phyloP scores from a whole-genome alignment of 257 asterid species.

The Nyctanthes arbortristis region DNA sequence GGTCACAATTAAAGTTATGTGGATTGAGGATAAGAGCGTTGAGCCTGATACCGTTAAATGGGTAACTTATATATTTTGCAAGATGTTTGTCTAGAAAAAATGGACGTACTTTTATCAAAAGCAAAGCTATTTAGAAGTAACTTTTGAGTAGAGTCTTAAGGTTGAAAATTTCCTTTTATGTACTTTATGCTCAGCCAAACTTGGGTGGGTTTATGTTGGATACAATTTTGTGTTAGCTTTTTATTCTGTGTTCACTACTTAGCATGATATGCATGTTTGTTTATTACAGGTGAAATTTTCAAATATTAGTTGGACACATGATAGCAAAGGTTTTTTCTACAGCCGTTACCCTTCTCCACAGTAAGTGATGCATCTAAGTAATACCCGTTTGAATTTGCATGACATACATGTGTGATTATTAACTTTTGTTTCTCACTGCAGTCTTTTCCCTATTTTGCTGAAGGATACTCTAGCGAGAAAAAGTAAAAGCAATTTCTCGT shows the following conservation, averaged over 20 bases:
- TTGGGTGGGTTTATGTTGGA: not conserved
- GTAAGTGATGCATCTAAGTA: constrained; percentile 42
- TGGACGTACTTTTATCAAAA: not conserved
- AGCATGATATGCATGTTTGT: constrained; percentile 9
- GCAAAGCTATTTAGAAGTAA: not conserved
- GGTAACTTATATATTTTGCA: constrained; percentile 40
- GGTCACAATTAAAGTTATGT: constrained; percentile 81
- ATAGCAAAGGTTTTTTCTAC: constrained; percentile 87
- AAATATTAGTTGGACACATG: constrained; percentile 77
- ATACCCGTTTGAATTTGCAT: not conserved
- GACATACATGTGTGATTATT: not conserved
- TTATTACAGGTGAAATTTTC: constrained; percentile 78
- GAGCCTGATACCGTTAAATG: constrained; percentile 78
- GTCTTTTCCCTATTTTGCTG: not conserved
- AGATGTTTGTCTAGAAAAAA: not conserved
- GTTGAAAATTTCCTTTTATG: not conserved
- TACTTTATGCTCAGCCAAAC: not conserved
- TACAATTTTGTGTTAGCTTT: not conserved
- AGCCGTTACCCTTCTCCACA: constrained; percentile 87
- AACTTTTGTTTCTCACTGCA: not conserved
- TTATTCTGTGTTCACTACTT: not conserved
- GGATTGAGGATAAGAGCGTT: constrained; percentile 55
- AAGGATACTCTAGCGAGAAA: constrained; percentile 5
- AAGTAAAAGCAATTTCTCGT: not conserved
- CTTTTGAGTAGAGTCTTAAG: not conserved